Evolutionary conservation across 768 basidiomycete genomes (phyloP), one percentile per base, ranked within the genome.

Genomic region (Termitomyces sp.): DNA sequence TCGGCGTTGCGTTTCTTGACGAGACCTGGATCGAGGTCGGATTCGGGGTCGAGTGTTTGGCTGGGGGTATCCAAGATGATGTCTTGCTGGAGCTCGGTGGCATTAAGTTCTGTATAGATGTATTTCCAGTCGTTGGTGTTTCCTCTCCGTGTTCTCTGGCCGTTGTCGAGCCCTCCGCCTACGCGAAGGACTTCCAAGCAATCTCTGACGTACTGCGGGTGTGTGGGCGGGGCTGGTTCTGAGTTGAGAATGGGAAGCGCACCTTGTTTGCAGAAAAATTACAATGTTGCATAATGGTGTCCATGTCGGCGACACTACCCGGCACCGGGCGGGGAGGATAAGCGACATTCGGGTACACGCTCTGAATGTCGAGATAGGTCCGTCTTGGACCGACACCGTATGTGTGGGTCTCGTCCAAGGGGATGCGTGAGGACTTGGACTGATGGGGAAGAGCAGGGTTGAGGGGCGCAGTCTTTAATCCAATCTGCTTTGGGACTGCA

Each of bases 161-260:
- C 86, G 59, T 88, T 86, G 69, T 98, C 93, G 47, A 96, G 78
- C 1, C 90, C 88, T 7, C 84, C 92, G 17, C 93, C 94, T 34
- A 92, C 73, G 5, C 94, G 85, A 12, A 98, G 80, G 61, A 94
- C 87, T 67, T 97, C 94, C 35, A 97, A 73, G 64, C 95, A 98
- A 66, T 97, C 95, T 10, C 95, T 88, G n/a, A 97, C 95, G 70
- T 92, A 94, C 89, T 95, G 54, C 8, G 48, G 50, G 61, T 43
- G 41, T 44, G n/a, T n/a, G n/a, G n/a, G n/a, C n/a, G n/a, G 45
- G 23, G 29, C 17, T 37, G 37, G 49, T 56, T n/a, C n/a, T n/a
- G n/a, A n/a, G n/a, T n/a, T 53, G 53, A 59, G 48, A 58, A 42
- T 29, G 19, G n/a, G 53, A 29, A 40, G 40, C 34, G 41, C 54